These are phyloP conservation scores for Alternaria infectoria DNA, from an alignment of 2,329 filamentous ascomycete species.

Conservation along the genomic window DNA sequence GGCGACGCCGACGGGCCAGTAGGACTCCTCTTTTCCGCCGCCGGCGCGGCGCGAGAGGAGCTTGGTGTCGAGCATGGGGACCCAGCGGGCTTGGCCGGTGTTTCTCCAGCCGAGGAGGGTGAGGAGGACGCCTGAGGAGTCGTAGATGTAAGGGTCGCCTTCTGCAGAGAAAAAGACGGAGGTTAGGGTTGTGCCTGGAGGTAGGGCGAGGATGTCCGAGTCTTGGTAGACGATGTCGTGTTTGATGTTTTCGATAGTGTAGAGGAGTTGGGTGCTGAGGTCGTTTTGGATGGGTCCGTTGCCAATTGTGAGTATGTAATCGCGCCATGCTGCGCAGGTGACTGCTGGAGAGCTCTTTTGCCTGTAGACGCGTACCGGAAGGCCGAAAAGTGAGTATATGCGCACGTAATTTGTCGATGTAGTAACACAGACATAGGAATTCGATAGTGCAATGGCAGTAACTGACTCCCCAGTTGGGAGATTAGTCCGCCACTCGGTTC, in stretches of 20 bases:
- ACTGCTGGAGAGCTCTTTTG: constrained; percentile 91
- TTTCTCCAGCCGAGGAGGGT: constrained; percentile 90
- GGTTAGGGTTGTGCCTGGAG: constrained; percentile 73
- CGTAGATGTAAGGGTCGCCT: constrained; percentile 97
- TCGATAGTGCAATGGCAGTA: constrained; percentile 86
- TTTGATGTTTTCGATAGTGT: constrained; percentile 94
- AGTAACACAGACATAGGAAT: constrained; percentile 87
- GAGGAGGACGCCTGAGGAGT: constrained; percentile 86
- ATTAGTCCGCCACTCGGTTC: constrained; percentile 87
- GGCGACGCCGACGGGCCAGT: constrained; percentile 95
- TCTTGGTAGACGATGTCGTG: constrained; percentile 93
- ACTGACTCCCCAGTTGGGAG: constrained; percentile 88
- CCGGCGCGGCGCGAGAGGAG: constrained; percentile 80
- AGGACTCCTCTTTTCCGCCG: constrained; percentile 85
- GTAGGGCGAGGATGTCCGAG: constrained; percentile 87
- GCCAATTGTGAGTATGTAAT: constrained; percentile 95
- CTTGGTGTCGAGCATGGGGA: constrained; percentile 89
- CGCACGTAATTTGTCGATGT: constrained; percentile 89
- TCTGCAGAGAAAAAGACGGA: constrained; percentile 91
- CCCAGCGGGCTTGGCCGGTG: constrained; percentile 85
- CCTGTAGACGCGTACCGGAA: constrained; percentile 86
- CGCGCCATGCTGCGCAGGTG: constrained; percentile 90
- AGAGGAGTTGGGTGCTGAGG: constrained; percentile 78
- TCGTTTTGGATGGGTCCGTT: constrained; percentile 85
- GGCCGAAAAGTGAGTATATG: constrained; percentile 90